Base-by-base conservation (phyloP, 345 rosid genomes). In the Eucalyptus shirleyi region DNA sequence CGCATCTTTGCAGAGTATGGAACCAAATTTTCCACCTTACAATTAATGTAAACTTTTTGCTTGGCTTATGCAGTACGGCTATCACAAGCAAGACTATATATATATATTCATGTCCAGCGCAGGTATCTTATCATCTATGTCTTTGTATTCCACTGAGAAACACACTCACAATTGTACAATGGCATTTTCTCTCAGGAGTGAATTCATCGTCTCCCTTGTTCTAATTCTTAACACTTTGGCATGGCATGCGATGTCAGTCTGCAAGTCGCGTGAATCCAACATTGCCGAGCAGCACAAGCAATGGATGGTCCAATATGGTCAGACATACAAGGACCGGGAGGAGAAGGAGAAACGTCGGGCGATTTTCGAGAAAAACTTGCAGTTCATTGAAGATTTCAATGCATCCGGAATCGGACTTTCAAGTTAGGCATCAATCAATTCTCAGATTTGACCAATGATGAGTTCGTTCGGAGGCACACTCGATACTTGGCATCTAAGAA, bases 371-470 rank as follows among this genome's bases (percentile, higher is more conserved):
- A 83, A 87, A 24, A 93, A 93, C 86, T 89, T 93, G 21, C 89
- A 40, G 86, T 91, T 89, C 59, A 89, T 92, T 24, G 93, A 91
- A 44, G 91, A 90, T 7, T 88, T 91, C 49, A 94, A 92, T 86
- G 83, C 88, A 6, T 90, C 60, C 2, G 89, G 28, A 47, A 89
- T 8, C 59, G 60, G 44, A 42, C 92, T 34, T 94, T 92, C 90
- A 89, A 90, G 90, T 87, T 94, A 17, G 51, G 90, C 49, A 24
- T 93, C 69, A 94, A 92, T 30, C 87, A 59, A 50, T 93, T 94
- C 87, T 91, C 92, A 1, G 95, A 94, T 47, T 85, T 55, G 47
- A 92, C 93, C 21, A 87, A 89, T 40, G 87, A 91, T 37, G 94
- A 91, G 88, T 91, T 93, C 32, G 45, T 62, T 55, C 30, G 86